These are phyloP conservation scores for Quaeritorhiza haematococci DNA, from an alignment of 371 early-diverging fungal genomes.

Conservation along the genomic window DNA sequence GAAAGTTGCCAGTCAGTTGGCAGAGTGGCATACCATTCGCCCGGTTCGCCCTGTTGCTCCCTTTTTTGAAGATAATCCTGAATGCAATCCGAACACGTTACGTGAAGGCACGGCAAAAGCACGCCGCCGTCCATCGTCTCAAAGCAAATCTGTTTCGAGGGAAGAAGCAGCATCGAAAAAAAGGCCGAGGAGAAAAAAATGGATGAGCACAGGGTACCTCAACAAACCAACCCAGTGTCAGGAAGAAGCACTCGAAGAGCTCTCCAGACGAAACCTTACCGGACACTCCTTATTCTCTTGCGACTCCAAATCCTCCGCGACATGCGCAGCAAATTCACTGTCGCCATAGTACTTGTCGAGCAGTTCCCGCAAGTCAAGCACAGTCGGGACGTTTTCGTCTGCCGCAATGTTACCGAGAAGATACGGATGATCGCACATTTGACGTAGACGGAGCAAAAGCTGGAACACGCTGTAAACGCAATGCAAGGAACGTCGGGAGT, in stretches of 20 bases:
- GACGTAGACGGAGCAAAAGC: conserved; percentile 50
- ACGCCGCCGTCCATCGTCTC: conserved; percentile 50
- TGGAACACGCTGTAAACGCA: conserved; percentile 6
- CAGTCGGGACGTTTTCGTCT: conserved; percentile 2
- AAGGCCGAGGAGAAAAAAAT: too few relatives aligned
- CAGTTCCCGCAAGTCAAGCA: background rate
- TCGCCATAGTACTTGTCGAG: background rate
- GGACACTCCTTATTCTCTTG: conserved; percentile 1
- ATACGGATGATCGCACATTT: conserved; percentile 63
- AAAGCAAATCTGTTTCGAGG: conserved; percentile 47
- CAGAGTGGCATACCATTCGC: conserved; percentile 33
- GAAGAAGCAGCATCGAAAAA: too few relatives aligned
- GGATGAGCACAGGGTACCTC: too few relatives aligned
- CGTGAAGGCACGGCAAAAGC: conserved; percentile 62
- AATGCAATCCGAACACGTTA: conserved; percentile 58
- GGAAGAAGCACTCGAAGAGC: conserved; percentile 38
- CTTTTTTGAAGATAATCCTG: conserved; percentile 50
- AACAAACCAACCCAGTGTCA: background rate
- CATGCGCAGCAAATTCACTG: background rate
- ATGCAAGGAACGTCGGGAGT: too few relatives aligned
- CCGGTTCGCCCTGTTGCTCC: conserved; percentile 48
- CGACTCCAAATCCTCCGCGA: background rate
- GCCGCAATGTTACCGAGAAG: conserved; percentile 12
- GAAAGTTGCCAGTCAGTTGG: too few relatives aligned
- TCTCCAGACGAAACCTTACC: conserved; percentile 6